A percentile compares a stretch with the other conserved stretches of the same genome.
phyloP scores from a whole-genome alignment of 176 grass and related monocot species.

The Raddia guianensis region DNA sequence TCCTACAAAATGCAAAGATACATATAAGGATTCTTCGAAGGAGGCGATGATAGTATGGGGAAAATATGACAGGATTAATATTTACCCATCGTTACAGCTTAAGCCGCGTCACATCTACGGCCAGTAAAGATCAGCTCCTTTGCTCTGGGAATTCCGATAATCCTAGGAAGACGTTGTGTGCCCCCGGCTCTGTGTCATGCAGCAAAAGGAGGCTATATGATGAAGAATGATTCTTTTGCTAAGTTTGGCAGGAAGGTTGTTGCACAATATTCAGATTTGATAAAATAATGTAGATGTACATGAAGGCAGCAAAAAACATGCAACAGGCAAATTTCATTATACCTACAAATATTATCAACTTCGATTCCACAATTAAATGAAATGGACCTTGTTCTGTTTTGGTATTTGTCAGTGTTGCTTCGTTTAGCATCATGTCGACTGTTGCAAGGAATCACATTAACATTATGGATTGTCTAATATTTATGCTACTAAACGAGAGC shows the following conservation, averaged over 20 bases:
- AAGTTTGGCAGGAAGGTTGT: slow-evolving; percentile 9
- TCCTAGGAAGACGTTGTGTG: slow-evolving; percentile 82
- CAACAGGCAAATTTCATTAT: slow-evolving; percentile 8
- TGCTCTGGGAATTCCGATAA: slow-evolving; percentile 70
- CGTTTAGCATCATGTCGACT: slow-evolving; percentile 11
- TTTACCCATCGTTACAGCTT: slow-evolving; percentile 78
- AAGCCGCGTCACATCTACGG: slow-evolving; percentile 54
- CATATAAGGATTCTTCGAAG: neutral
- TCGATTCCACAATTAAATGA: slow-evolving; percentile 9
- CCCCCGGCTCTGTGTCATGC: slow-evolving; percentile 62
- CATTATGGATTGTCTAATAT: neutral
- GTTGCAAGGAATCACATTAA: neutral
- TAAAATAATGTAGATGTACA: neutral
- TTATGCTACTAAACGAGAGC: too few species aligned
- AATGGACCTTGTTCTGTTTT: neutral
- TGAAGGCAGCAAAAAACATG: neutral
- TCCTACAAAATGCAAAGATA: slow-evolving; percentile 38
- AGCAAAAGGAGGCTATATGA: slow-evolving; percentile 12
- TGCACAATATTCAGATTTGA: neutral
- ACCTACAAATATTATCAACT: neutral
- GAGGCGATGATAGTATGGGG: neutral
- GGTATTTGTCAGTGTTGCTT: neutral
- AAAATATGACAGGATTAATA: neutral
- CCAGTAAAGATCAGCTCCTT: slow-evolving; percentile 86
- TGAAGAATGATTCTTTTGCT: slow-evolving; percentile 12